Evolutionary conservation across 2,329 filamentous ascomycete species (phyloP).

Genomic region (Penicillium olsonii): DNA sequence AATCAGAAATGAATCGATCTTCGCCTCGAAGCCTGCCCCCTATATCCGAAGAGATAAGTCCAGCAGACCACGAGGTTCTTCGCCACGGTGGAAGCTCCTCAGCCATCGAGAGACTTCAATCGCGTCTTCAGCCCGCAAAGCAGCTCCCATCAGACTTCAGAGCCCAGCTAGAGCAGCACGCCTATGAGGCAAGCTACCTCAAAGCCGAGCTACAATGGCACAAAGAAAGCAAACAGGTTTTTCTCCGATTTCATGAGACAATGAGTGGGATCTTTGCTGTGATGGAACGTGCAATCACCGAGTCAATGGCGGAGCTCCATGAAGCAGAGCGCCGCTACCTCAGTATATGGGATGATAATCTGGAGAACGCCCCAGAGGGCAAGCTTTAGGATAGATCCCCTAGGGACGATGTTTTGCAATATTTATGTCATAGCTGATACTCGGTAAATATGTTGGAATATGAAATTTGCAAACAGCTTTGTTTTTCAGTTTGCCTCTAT

Average conservation of each 20-base stretch:
- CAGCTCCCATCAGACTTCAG: background rate
- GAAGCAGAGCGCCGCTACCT: slow-evolving; percentile 9
- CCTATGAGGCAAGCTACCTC: slow-evolving; percentile 18
- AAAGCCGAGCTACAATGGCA: slow-evolving; percentile 18
- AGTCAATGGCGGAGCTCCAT: slow-evolving; percentile 3
- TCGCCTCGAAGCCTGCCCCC: slow-evolving; percentile 3
- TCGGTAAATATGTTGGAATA: too few species aligned
- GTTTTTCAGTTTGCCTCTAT: too few species aligned
- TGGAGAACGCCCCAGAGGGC: background rate
- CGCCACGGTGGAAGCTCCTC: slow-evolving; percentile 14
- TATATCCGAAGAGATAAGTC: slow-evolving; percentile 18
- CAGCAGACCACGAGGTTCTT: slow-evolving; percentile 12
- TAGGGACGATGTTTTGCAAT: too few species aligned
- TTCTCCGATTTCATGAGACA: slow-evolving; percentile 14
- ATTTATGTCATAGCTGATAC: too few species aligned
- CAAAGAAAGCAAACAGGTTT: slow-evolving; percentile 19
- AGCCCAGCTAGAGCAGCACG: slow-evolving; percentile 9
- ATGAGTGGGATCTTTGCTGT: slow-evolving; percentile 9
- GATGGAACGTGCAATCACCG: slow-evolving; percentile 12
- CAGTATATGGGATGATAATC: background rate
- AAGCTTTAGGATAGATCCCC: too few species aligned
- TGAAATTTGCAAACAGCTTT: too few species aligned
- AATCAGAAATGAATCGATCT: background rate
- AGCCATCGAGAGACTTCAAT: slow-evolving; percentile 17
- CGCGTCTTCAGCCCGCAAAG: slow-evolving; percentile 10